A percentile compares a stretch with the other conserved stretches of the same genome.
Evolutionary conservation across 2,329 filamentous ascomycete species (phyloP).

Genomic region (Penicillium nordicum): DNA sequence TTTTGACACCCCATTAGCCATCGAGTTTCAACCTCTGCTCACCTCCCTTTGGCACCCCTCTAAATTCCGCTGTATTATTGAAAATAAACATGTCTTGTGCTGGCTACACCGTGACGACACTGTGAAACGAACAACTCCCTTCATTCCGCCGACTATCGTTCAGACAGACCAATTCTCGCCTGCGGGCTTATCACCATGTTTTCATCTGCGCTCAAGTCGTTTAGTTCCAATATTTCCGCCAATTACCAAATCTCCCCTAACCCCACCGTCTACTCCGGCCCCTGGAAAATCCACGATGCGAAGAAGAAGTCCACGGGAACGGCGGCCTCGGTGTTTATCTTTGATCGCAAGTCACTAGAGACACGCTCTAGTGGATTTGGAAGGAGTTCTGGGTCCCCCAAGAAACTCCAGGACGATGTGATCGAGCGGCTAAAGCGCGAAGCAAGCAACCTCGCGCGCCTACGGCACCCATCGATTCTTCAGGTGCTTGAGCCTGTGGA

Average conservation of each 20-base stretch:
- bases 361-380: slow-evolving; percentile 60
- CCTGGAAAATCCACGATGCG: slow-evolving; percentile 96
- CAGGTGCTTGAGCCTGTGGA: slow-evolving; percentile 94
- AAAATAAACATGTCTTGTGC: slow-evolving; percentile 2
- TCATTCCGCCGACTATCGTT: neutral
- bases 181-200: slow-evolving; percentile 65
- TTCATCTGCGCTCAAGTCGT: slow-evolving; percentile 87
- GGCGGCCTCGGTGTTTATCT: slow-evolving; percentile 85
- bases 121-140: slow-evolving; percentile 13
- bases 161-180: neutral
- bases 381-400: slow-evolving; percentile 63
- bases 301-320: slow-evolving; percentile 96
- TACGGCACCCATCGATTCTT: slow-evolving; percentile 87
- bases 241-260: slow-evolving; percentile 81
- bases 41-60: neutral
- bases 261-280: slow-evolving; percentile 75
- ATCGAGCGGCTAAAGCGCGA: slow-evolving; percentile 89
- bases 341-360: slow-evolving; percentile 84
- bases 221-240: slow-evolving; percentile 85
- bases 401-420: slow-evolving; percentile 81
- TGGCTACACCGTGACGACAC: slow-evolving; percentile 4
- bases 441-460: slow-evolving; percentile 78
- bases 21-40: neutral
- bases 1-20: neutral
- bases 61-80: neutral